Evolutionary conservation across 2,329 filamentous ascomycete genomes (phyloP), one percentile per base, ranked within the genome.

Genomic region (Neobulgaria alba): DNA sequence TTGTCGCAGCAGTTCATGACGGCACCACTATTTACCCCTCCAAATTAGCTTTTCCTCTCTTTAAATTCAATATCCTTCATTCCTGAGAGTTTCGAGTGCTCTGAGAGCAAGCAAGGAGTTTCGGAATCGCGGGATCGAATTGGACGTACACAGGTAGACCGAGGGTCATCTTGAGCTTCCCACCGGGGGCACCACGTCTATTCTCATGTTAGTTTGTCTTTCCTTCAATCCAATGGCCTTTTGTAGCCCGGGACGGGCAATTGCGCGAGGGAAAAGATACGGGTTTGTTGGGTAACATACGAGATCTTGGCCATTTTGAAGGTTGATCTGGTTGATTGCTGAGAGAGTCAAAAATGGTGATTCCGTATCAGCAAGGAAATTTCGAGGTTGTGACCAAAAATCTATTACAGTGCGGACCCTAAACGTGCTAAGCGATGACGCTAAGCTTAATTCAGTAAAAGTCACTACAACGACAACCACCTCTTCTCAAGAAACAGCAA

Each of bases 121-220:
- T 41, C 31, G 59, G 35, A 15, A 2, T 12, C 3, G 15, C 10
- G 10, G 15, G 19, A 29, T 34, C 16, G 17, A 38, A 45, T 29
- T 36, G 52, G 63, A 85, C 88, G 71, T 94, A 95, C 89, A 95
- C 88, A 73, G 92, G 92, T 65, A 98, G 88, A 95, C 87, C 92
- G 73, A 98, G 87, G 71, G 92, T 95, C 92, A 98, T 98, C 85
- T 95, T 96, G 65, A 96, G 85, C 85, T 98, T 98, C 85, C 93
- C 93, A 81, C 92, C 92, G 66, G 89, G 85, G 78, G 87, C 84
- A 85, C 84, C 85, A 79, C 87, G 77, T 56, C 77, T 82, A 59
- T 58, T 53, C 29, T 20, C 42, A 40, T 14, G 42, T 55, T 41
- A 52, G 49, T 33, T 38, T 39, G 14, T 29, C 10, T 33, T 20